A percentile compares a stretch with the other conserved stretches of the same genome.
These are phyloP conservation scores for Mangifera indica DNA, from an alignment of 345 rosid genomes.

Conservation along the genomic window DNA sequence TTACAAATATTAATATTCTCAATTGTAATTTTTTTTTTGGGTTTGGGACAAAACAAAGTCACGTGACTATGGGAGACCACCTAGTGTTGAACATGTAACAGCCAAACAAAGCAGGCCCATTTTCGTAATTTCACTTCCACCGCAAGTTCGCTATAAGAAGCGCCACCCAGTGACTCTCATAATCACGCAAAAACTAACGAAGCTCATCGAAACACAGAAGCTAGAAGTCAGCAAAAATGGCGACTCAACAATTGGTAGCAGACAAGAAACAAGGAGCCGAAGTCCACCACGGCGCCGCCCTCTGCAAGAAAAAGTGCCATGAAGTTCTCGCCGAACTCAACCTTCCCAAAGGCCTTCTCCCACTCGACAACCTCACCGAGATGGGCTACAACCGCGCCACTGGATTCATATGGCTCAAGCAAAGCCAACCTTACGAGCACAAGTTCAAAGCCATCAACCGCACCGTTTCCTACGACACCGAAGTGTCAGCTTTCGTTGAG, in stretches of 20 bases:
- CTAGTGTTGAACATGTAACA: too few relatives aligned
- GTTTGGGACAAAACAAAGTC: too few relatives aligned
- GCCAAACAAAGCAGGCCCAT: conserved; percentile 1
- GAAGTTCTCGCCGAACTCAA: conserved; percentile 43
- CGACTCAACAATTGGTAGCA: conserved; percentile 24
- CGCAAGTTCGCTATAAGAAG: background rate
- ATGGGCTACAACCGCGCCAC: conserved; percentile 49
- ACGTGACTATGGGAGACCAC: too few relatives aligned
- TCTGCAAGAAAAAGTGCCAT: conserved; percentile 46
- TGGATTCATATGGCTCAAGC: conserved; percentile 67
- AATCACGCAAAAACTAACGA: too few relatives aligned
- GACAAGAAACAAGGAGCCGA: conserved; percentile 45
- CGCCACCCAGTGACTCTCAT: too few relatives aligned
- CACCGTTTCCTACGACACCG: conserved; percentile 50
- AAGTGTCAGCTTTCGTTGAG: conserved; percentile 53
- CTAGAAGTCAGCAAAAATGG: conserved; percentile 22
- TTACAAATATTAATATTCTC: too few relatives aligned
- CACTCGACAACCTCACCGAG: conserved; percentile 52
- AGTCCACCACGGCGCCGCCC: conserved; percentile 42
- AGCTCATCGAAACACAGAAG: too few relatives aligned
- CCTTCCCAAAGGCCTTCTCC: conserved; percentile 57
- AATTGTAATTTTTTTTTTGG: too few relatives aligned
- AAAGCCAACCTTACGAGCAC: conserved; percentile 40
- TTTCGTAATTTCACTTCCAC: background rate
- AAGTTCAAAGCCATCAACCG: conserved; percentile 37